A percentile compares a stretch with the other conserved stretches of the same genome.
These are phyloP conservation scores for Xerocomellus dryophilus DNA, from an alignment of 768 basidiomycete genomes.

Conservation along the genomic window DNA sequence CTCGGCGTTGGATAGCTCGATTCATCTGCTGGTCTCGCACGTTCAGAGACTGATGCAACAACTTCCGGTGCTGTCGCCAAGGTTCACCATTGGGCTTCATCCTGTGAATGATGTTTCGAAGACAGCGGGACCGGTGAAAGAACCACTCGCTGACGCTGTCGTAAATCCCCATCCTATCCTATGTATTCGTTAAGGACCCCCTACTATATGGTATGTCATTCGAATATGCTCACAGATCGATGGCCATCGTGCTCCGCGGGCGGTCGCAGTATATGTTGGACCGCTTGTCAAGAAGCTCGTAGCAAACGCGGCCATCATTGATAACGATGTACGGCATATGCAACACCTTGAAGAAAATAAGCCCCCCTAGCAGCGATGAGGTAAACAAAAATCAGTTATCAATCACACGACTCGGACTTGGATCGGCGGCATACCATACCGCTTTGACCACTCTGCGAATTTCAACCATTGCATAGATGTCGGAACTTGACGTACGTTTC, in stretches of 20 bases:
- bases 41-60: background rate
- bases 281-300: constrained; percentile 2
- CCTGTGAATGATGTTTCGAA: background rate
- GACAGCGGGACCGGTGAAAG: background rate
- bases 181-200: background rate
- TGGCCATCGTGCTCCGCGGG: background rate
- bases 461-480: constrained; percentile 3
- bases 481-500: constrained; percentile 3
- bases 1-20: background rate
- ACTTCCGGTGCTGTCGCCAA: background rate
- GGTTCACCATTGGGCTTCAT: background rate
- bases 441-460: constrained; percentile 1
- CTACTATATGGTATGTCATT: background rate
- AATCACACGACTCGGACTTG: too few relatives aligned
- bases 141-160: background rate
- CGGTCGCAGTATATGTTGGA: constrained; percentile 7
- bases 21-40: background rate
- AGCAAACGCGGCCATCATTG: background rate
- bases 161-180: constrained; percentile 8
- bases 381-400: background rate
- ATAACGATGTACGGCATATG: constrained; percentile 2
- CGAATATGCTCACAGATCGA: background rate
- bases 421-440: background rate
- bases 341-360: constrained; percentile 6
- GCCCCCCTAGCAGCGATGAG: background rate